phyloP scores from a whole-genome alignment of 2,329 filamentous ascomycete species.

The Botrytis pseudocinerea region DNA sequence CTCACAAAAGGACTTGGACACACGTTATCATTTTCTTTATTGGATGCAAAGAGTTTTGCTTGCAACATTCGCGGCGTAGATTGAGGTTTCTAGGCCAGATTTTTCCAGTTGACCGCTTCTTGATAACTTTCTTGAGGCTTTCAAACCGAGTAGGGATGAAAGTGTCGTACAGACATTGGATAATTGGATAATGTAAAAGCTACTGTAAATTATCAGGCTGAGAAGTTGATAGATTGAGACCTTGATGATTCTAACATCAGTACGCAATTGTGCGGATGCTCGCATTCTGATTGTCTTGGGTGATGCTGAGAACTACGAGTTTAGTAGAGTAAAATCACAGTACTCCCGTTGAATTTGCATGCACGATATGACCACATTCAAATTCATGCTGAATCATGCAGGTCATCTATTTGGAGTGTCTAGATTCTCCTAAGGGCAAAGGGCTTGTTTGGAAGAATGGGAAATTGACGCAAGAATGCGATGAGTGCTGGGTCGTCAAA shows the following conservation, averaged over 20 bases:
- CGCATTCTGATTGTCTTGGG: background rate
- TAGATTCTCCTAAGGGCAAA: background rate
- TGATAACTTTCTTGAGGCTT: background rate
- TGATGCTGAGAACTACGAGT: background rate
- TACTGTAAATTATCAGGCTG: background rate
- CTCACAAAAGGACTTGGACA: background rate
- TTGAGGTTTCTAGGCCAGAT: background rate
- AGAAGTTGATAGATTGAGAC: background rate
- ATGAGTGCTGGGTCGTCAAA: background rate
- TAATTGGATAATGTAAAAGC: slow-evolving; percentile 9
- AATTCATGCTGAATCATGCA: slow-evolving; percentile 22
- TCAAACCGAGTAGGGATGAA: slow-evolving; percentile 9
- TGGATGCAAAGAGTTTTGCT: background rate
- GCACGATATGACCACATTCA: slow-evolving; percentile 19
- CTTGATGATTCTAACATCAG: background rate
- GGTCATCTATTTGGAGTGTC: slow-evolving; percentile 3
- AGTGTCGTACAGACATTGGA: background rate
- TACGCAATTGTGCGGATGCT: background rate
- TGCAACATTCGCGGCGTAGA: background rate
- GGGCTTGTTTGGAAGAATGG: slow-evolving; percentile 15
- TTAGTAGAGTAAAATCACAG: background rate
- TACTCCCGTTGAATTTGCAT: background rate
- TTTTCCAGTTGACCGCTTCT: slow-evolving; percentile 2
- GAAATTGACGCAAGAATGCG: background rate
- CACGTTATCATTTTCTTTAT: background rate